Evolutionary conservation across 2,329 filamentous ascomycete genomes (phyloP).

Genomic region (Didymella arachidicola): DNA sequence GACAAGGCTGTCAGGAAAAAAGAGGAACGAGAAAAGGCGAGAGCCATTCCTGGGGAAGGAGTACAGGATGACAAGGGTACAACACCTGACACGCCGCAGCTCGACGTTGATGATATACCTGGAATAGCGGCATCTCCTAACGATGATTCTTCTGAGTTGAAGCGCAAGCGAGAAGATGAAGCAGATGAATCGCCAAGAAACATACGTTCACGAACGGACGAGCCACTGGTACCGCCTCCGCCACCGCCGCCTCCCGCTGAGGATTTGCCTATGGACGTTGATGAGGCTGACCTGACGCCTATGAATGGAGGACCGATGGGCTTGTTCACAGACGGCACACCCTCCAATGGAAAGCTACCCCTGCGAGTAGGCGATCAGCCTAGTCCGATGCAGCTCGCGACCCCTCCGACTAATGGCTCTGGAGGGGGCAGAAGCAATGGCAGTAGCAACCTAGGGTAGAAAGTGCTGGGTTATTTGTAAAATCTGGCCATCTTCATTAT

Average conservation of each 20-base stretch:
- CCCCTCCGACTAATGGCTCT: conserved; percentile 51
- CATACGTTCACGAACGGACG: conserved; percentile 41
- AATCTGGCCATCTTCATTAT: conserved; percentile 8
- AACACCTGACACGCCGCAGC: conserved; percentile 32
- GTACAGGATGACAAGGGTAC: conserved; percentile 25
- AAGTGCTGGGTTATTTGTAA: background rate
- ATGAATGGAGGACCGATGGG: conserved; percentile 34
- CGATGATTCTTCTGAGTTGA: conserved; percentile 42
- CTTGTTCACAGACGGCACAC: conserved; percentile 7
- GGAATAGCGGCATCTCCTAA: conserved; percentile 34
- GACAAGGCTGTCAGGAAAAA: conserved; percentile 80
- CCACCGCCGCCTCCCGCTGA: conserved; percentile 52
- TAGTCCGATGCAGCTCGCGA: conserved; percentile 56
- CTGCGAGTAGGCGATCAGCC: conserved; percentile 21
- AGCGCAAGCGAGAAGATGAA: conserved; percentile 51
- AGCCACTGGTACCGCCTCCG: conserved; percentile 54
- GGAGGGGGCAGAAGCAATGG: conserved; percentile 19
- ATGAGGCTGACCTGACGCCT: conserved; percentile 34
- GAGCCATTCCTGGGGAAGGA: conserved; percentile 49
- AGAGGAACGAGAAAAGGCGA: conserved; percentile 69
- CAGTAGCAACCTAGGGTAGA: conserved; percentile 11
- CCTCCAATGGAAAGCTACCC: conserved; percentile 14
- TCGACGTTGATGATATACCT: conserved; percentile 11
- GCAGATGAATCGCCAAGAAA: conserved; percentile 43
- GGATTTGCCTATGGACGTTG: conserved; percentile 38